These are phyloP conservation scores for Lachnum nothofagi DNA, from an alignment of 2,329 filamentous ascomycete genomes.

Conservation along the genomic window DNA sequence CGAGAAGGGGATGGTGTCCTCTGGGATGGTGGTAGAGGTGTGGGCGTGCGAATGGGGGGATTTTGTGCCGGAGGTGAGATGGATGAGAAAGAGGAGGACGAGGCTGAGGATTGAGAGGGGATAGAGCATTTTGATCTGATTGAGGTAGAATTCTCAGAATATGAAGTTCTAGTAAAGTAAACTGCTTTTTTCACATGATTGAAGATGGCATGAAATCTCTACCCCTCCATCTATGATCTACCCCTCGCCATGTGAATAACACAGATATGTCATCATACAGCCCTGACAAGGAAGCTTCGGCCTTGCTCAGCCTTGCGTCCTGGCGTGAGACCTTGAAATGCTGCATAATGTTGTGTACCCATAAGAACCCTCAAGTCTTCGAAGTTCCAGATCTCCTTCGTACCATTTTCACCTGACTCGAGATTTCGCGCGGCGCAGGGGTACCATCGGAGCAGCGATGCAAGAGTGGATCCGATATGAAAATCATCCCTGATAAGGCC, in stretches of 20 bases:
- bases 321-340: not conserved
- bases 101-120: slow-evolving; percentile 22
- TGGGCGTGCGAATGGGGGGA: not conserved
- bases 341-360: too few relatives aligned
- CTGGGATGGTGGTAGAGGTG: not conserved
- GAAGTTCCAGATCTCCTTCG: too few relatives aligned
- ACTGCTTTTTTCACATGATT: too few relatives aligned
- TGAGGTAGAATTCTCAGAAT: too few relatives aligned
- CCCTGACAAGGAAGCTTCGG: slow-evolving; percentile 3
- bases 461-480: not conserved
- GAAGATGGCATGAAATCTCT: too few relatives aligned
- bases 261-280: slow-evolving; percentile 10
- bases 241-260: slow-evolving; percentile 1
- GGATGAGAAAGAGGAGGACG: slow-evolving; percentile 20
- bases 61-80: slow-evolving; percentile 17
- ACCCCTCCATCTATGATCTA: not conserved
- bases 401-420: not conserved
- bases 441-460: slow-evolving; percentile 3
- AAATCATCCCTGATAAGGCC: slow-evolving; percentile 1
- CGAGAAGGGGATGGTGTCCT: slow-evolving; percentile 32
- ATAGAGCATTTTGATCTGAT: slow-evolving; percentile 20
- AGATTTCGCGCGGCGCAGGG: not conserved
- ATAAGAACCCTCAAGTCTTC: too few relatives aligned
- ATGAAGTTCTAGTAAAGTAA: not conserved
- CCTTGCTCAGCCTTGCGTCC: not conserved